Percentiles rank a stretch among this genome's conserved stretches.
These are phyloP conservation scores for Coemansia sp. DNA, from an alignment of 192 early-diverging fungal genomes.

Conservation along the genomic window DNA sequence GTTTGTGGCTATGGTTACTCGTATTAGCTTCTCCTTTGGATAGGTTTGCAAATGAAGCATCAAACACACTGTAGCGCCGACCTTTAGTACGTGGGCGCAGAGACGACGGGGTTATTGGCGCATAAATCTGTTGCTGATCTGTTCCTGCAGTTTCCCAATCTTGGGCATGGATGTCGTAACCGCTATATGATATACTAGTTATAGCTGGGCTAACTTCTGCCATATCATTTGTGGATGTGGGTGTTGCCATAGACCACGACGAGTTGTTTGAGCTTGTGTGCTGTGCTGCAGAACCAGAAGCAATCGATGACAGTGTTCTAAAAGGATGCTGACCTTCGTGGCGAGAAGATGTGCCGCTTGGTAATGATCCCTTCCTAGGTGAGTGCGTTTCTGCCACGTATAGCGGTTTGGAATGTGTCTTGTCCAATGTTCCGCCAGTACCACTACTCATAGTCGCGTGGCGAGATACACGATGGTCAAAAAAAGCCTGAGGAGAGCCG, in stretches of 20 bases:
- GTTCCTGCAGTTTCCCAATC: slow-evolving; percentile 22
- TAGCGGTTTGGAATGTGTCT: neutral
- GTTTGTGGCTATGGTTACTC: neutral
- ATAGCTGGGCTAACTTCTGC: slow-evolving; percentile 4
- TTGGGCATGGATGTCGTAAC: slow-evolving; percentile 15
- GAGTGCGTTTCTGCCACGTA: slow-evolving; percentile 8
- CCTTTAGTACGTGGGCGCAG: slow-evolving; percentile 17
- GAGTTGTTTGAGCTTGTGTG: slow-evolving; percentile 46
- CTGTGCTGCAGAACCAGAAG: slow-evolving; percentile 12
- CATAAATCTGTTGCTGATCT: slow-evolving; percentile 8
- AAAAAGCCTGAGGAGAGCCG: slow-evolving; percentile 22
- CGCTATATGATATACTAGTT: slow-evolving; percentile 6
- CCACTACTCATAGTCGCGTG: slow-evolving; percentile 26
- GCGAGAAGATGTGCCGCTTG: slow-evolving; percentile 9
- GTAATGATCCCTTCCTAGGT: neutral
- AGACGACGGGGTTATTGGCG: slow-evolving; percentile 4
- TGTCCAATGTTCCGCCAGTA: neutral
- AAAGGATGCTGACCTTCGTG: neutral
- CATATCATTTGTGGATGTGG: slow-evolving; percentile 22
- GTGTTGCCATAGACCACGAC: slow-evolving; percentile 40
- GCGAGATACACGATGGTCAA: slow-evolving; percentile 18
- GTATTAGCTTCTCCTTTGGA: neutral
- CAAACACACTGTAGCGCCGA: slow-evolving; percentile 52
- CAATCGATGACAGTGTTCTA: neutral
- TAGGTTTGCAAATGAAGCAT: slow-evolving; percentile 37